A percentile compares a stretch with the other conserved stretches of the same genome.
phyloP scores from a whole-genome alignment of 345 rosid species.

The Melaleuca alternifolia region DNA sequence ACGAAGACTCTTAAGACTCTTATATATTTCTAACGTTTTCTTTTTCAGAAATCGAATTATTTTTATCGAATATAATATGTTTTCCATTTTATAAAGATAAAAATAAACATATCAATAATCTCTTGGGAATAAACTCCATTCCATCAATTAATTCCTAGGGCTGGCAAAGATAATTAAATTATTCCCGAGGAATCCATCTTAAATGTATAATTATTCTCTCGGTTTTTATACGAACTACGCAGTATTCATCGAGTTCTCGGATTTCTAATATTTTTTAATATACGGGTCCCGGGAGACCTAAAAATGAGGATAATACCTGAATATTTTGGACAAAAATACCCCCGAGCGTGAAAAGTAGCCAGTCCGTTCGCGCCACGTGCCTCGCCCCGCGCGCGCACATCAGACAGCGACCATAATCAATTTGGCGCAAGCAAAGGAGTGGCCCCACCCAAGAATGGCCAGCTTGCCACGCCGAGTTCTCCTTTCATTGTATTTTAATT shows the following conservation, averaged over 20 bases:
- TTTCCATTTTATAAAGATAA: background rate
- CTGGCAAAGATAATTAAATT: background rate
- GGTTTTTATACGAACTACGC: background rate
- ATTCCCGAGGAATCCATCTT: background rate
- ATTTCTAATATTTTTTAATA: background rate
- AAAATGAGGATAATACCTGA: background rate
- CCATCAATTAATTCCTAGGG: background rate
- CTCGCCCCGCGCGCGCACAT: background rate
- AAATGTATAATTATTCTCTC: background rate
- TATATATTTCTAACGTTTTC: no score
- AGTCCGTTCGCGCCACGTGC: background rate
- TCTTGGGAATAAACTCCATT: background rate
- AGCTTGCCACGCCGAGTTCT: background rate
- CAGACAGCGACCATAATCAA: background rate
- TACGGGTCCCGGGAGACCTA: background rate
- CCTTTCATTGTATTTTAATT: background rate
- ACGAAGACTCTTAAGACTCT: no score
- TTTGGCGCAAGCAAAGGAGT: background rate
- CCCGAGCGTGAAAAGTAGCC: background rate
- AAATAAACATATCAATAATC: background rate
- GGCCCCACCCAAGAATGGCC: background rate
- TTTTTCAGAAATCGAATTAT: no score
- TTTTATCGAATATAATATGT: background rate
- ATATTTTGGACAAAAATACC: background rate
- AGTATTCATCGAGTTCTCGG: background rate